Base-by-base conservation (phyloP, 225 moss, liverwort and hornwort species). In the Pseudoscleropodium purum region DNA sequence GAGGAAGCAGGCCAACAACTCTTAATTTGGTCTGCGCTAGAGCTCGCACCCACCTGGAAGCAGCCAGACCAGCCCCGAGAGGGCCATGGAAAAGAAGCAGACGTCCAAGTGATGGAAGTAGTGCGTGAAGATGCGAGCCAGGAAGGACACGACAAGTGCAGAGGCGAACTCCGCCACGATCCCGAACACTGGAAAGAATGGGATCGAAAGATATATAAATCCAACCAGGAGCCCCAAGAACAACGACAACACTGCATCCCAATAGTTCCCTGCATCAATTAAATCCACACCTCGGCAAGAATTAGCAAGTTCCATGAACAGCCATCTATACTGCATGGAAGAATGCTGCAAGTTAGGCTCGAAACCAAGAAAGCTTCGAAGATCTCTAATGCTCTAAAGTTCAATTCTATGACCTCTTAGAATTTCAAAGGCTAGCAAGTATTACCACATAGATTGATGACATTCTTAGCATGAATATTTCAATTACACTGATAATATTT, bases 81-180 rank as follows among this genome's bases (percentile, higher is more conserved):
- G 86, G 86, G 95, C 76, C 93, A 95, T 96, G 54, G 96, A 89
- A 74, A 95, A 94, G 91, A 91, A 96, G 85, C 96, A 96, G 77
- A 96, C 75, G 41, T 91, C 92, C 89, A 95, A 89, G 88, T 92
- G 86, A 63, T 59, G 11, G 54, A 96, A 92, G 90, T 95, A 92
- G 52, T 92, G 90, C 16, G 91, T 80, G 82, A 93, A 91, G 52
- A 96, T 3, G 61, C 96, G 93, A 25, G 93, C 92, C 83, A 93
- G 73, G 84, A 96, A 94, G 84, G 96, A 95, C 74, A 94, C 95
- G 5, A 85, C 80, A 10, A 95, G 88, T 47, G 96, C 96, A 67
- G 93, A 84, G 21, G 83, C 75, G 52, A 95, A 95, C 79, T 95
- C 94, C 37, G 87, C 82, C 34, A 95, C 90, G 41, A 90, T 92